Conservation (phyloP, 768 basidiomycete species). For the Macrocybe gigantea region DNA sequence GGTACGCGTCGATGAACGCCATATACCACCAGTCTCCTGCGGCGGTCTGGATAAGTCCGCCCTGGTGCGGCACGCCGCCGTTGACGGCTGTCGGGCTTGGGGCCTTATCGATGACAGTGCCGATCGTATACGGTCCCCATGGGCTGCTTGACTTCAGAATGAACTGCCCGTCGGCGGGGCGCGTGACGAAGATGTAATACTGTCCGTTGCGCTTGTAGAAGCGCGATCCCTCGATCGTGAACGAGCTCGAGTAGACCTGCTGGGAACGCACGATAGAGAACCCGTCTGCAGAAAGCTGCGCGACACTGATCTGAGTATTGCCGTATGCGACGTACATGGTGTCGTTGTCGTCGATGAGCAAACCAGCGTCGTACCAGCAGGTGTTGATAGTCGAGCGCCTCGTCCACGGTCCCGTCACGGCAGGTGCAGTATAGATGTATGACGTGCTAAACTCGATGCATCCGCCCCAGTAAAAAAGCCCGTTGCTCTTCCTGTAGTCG, state of each 20-base stretch:
- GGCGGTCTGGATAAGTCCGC: constrained; percentile 9
- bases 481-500: constrained; percentile 8
- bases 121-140: constrained; percentile 9
- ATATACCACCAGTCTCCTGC: constrained; percentile 10
- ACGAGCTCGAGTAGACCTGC: constrained; percentile 4
- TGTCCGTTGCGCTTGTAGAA: constrained; percentile 11
- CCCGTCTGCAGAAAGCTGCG: constrained; percentile 10
- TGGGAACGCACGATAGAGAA: constrained; percentile 6
- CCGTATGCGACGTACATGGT: constrained; percentile 12
- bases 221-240: constrained; percentile 10
- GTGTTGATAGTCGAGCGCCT: constrained; percentile 8
- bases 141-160: constrained; percentile 8
- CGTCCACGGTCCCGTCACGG: constrained; percentile 10
- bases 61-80: constrained; percentile 9
- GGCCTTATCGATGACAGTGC: constrained; percentile 1
- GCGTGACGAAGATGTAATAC: constrained; percentile 13
- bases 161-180: constrained; percentile 5
- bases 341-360: constrained; percentile 12
- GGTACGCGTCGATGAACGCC: constrained; percentile 12
- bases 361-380: constrained; percentile 12
- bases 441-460: constrained; percentile 12
- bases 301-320: constrained; percentile 7
- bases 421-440: constrained; percentile 10
- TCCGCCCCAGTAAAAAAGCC: constrained; percentile 13
- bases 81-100: constrained; percentile 2